phyloP scores from a whole-genome alignment of 176 grass and related monocot genomes.

The Hyparrhenia diplandra region DNA sequence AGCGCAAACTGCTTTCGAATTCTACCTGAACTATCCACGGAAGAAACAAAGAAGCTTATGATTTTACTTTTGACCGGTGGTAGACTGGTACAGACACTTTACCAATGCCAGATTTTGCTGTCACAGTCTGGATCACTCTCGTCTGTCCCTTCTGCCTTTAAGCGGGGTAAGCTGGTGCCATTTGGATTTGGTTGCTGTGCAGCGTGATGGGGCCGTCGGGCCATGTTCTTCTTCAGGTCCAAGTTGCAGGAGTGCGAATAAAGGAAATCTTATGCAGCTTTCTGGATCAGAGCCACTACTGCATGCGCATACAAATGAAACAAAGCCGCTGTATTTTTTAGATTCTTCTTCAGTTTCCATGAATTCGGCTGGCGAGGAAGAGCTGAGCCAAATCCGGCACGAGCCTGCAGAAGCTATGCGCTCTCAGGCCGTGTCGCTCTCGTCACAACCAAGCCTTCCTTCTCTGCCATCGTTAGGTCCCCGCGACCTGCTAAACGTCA shows the following conservation, averaged over 20 bases:
- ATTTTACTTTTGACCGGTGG: constrained; percentile 24
- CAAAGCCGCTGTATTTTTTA: constrained; percentile 1
- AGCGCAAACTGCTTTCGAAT: background rate
- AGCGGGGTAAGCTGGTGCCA: background rate
- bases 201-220: background rate
- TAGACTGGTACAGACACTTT: constrained; percentile 15
- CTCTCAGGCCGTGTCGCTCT: constrained; percentile 23
- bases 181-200: background rate
- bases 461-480: constrained; percentile 26
- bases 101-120: constrained; percentile 15
- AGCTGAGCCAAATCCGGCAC: constrained; percentile 5
- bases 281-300: background rate
- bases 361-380: background rate
- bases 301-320: background rate
- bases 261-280: background rate
- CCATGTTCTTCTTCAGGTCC: background rate
- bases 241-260: constrained; percentile 4
- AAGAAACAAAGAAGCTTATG: background rate
- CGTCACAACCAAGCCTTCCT: constrained; percentile 47
- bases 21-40: background rate
- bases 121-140: constrained; percentile 6
- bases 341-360: constrained; percentile 1
- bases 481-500: background rate
- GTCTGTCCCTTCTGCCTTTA: constrained; percentile 12
- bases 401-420: constrained; percentile 16